phyloP scores from a whole-genome alignment of 2,329 filamentous ascomycete species.

The Arthrobotrys sphaeroides region DNA sequence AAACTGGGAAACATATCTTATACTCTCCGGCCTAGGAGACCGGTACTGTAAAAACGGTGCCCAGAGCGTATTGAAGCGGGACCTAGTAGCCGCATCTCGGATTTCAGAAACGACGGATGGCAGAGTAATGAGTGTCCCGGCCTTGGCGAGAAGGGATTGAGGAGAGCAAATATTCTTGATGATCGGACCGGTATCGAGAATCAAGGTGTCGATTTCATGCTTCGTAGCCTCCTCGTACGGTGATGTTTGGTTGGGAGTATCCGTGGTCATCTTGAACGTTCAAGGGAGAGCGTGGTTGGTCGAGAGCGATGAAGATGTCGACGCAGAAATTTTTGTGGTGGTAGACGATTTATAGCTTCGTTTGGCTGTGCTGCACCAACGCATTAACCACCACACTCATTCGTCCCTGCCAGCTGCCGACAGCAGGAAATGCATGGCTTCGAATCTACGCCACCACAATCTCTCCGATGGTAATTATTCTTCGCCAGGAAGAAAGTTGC shows the following conservation, averaged over 20 bases:
- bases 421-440: too few species aligned
- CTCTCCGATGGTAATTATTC: too few species aligned
- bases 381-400: constrained; percentile 2
- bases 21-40: constrained; percentile 76
- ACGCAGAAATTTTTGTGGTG: constrained; percentile 9
- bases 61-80: constrained; percentile 83
- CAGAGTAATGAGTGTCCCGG: constrained; percentile 81
- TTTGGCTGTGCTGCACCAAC: background rate
- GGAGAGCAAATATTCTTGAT: constrained; percentile 91
- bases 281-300: background rate
- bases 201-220: constrained; percentile 74
- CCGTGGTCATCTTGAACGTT: constrained; percentile 27
- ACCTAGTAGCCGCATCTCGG: constrained; percentile 80
- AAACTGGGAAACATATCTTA: constrained; percentile 84
- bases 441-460: too few species aligned
- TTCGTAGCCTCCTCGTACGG: background rate
- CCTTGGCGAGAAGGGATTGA: constrained; percentile 80
- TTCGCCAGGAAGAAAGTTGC: too few species aligned
- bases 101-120: constrained; percentile 89
- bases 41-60: constrained; percentile 84
- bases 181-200: constrained; percentile 90
- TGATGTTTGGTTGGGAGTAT: background rate
- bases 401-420: background rate
- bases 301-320: background rate
- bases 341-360: background rate